Conservation (phyloP, 2,329 filamentous ascomycete species). For the Aspergillus fischeri region DNA sequence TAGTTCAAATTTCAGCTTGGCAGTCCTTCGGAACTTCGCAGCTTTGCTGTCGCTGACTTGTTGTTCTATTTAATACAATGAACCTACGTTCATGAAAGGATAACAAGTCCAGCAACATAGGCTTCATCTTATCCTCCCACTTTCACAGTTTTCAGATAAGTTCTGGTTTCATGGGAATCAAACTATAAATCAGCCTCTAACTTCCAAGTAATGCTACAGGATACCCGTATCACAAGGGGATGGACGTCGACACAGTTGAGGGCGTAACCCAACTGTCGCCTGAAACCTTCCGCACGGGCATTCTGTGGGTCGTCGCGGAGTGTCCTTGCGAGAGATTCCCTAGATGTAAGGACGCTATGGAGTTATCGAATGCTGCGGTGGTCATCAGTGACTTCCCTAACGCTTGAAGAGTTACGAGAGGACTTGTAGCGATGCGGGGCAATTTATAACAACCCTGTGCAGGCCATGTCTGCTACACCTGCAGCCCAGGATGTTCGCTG, state of each 20-base stretch:
- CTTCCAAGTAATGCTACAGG: not conserved
- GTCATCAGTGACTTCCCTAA: conserved; percentile 69
- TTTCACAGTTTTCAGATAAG: too few relatives aligned
- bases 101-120: too few relatives aligned
- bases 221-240: not conserved
- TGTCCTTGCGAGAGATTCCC: not conserved
- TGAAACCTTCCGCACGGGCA: not conserved
- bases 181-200: too few relatives aligned
- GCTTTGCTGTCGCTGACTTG: conserved; percentile 32
- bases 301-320: not conserved
- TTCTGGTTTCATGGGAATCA: too few relatives aligned
- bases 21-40: too few relatives aligned
- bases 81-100: too few relatives aligned
- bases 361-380: not conserved
- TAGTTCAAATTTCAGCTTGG: conserved; percentile 54
- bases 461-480: conserved; percentile 54
- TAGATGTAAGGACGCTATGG: not conserved
- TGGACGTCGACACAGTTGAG: not conserved
- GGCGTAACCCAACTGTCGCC: not conserved
- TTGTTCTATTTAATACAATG: too few relatives aligned
- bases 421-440: conserved; percentile 81
- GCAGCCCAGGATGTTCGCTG: conserved; percentile 77
- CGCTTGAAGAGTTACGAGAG: conserved; percentile 76
- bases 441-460: conserved; percentile 82
- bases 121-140: too few relatives aligned